These are phyloP conservation scores for Bipolaris victoriae DNA, from an alignment of 2,329 filamentous ascomycete genomes.

Conservation along the genomic window DNA sequence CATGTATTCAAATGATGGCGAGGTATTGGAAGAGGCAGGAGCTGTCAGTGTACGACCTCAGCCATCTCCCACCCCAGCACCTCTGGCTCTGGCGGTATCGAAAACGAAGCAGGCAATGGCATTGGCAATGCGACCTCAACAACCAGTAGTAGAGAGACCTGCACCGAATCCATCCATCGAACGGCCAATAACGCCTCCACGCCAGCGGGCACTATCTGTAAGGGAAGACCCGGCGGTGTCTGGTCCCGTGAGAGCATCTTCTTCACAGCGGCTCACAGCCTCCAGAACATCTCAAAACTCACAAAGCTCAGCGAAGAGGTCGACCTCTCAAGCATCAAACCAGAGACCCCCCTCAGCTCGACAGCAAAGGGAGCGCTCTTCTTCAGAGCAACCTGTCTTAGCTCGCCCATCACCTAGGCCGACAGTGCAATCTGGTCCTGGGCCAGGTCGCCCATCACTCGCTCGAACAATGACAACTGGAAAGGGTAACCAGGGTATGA, in stretches of 20 bases:
- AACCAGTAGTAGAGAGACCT: neutral
- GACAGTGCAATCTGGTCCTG: slow-evolving; percentile 12
- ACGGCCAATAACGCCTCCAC: slow-evolving; percentile 11
- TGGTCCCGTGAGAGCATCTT: neutral
- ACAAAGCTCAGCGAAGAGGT: neutral
- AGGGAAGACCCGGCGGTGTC: slow-evolving; percentile 11
- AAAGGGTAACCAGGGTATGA: slow-evolving; percentile 22
- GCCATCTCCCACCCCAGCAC: slow-evolving; percentile 6
- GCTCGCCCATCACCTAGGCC: slow-evolving; percentile 14
- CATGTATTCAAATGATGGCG: slow-evolving; percentile 10
- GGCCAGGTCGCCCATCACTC: slow-evolving; percentile 15
- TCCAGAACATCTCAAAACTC: neutral
- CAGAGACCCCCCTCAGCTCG: neutral
- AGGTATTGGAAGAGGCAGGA: neutral
- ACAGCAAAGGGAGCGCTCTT: slow-evolving; percentile 3
- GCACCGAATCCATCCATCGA: neutral
- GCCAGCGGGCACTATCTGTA: slow-evolving; percentile 5
- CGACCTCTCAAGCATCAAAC: slow-evolving; percentile 2
- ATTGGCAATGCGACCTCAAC: neutral
- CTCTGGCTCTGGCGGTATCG: slow-evolving; percentile 4
- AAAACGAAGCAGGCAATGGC: slow-evolving; percentile 5
- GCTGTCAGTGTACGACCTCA: neutral
- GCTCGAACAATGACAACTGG: slow-evolving; percentile 33
- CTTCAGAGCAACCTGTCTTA: slow-evolving; percentile 7
- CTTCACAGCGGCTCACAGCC: neutral